These are phyloP conservation scores for Ogataea thermomethanolica DNA, from an alignment of 805 yeast species.

Conservation along the genomic window DNA sequence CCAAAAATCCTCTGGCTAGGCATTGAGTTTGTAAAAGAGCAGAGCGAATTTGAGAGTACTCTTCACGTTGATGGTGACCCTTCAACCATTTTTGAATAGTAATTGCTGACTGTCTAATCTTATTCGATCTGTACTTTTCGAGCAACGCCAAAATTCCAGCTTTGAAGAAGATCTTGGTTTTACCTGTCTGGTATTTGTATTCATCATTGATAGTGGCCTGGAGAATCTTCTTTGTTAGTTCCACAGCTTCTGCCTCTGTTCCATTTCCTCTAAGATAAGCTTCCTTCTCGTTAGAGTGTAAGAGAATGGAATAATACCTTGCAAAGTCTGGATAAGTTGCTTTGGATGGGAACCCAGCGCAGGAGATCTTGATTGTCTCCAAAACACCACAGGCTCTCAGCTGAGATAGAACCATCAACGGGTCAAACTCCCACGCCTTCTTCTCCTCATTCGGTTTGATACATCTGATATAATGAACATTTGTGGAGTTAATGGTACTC, in stretches of 20 bases:
- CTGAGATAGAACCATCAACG: conserved; percentile 92
- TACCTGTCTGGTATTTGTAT: conserved; percentile 81
- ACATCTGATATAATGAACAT: conserved; percentile 95
- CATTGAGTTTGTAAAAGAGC: conserved; percentile 60
- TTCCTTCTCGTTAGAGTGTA: conserved; percentile 68
- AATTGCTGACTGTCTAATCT: conserved; percentile 73
- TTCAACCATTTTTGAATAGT: conserved; percentile 82
- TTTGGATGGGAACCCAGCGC: conserved; percentile 97
- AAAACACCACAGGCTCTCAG: conserved; percentile 97
- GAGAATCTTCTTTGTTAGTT: conserved; percentile 67
- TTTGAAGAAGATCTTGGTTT: conserved; percentile 89
- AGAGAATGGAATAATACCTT: conserved; percentile 78
- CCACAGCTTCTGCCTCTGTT: conserved; percentile 53
- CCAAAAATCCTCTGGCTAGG: conserved; percentile 56
- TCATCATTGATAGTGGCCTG: conserved; percentile 59
- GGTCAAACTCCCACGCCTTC: conserved; percentile 93
- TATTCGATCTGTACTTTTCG: conserved; percentile 80
- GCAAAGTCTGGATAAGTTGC: conserved; percentile 95
- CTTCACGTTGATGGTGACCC: conserved; percentile 57
- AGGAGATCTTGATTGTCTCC: conserved; percentile 92
- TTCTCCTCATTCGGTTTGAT: conserved; percentile 94
- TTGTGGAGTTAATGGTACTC: conserved; percentile 89
- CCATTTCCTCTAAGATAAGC: conserved; percentile 51
- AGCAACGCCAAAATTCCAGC: conserved; percentile 94
- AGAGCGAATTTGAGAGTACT: conserved; percentile 50